Evolutionary conservation across 306 rosid species (phyloP).

Genomic region (Betula pendula): DNA sequence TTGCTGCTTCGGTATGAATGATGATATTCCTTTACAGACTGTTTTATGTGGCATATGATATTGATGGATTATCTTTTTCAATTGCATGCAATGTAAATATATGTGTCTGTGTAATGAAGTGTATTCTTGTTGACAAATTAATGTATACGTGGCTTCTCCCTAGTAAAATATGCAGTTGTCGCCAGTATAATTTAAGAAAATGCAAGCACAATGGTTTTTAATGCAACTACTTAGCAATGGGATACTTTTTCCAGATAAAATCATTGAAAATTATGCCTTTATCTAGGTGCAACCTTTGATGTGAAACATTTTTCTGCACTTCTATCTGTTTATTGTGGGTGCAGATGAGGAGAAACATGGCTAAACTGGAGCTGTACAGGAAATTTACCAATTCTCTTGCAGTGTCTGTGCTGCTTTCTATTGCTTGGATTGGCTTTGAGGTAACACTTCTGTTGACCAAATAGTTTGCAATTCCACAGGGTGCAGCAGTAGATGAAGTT

Average conservation of each 20-base stretch:
- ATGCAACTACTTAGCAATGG: background rate
- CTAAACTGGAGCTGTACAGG: constrained; percentile 85
- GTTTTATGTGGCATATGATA: background rate
- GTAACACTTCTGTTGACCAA: constrained; percentile 38
- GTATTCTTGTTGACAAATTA: background rate
- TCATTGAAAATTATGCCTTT: background rate
- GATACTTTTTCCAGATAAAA: background rate
- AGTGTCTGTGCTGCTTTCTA: constrained; percentile 75
- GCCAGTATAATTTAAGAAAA: background rate
- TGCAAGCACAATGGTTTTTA: constrained; percentile 1
- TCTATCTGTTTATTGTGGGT: constrained; percentile 23
- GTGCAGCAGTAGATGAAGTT: constrained; percentile 14
- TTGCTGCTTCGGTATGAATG: constrained; percentile 15
- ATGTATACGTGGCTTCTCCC: constrained; percentile 1
- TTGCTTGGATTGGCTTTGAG: constrained; percentile 98
- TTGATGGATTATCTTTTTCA: background rate
- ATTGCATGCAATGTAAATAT: too few relatives aligned
- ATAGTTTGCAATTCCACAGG: constrained; percentile 3
- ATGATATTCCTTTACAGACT: background rate
- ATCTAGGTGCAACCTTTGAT: background rate
- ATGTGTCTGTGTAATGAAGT: background rate
- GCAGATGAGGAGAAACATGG: constrained; percentile 82
- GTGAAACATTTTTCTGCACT: constrained; percentile 17
- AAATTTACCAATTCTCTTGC: constrained; percentile 92
- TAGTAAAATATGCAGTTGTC: background rate